Base-by-base conservation (phyloP, 208 protist species). In the Leishmania gerbilli region DNA sequence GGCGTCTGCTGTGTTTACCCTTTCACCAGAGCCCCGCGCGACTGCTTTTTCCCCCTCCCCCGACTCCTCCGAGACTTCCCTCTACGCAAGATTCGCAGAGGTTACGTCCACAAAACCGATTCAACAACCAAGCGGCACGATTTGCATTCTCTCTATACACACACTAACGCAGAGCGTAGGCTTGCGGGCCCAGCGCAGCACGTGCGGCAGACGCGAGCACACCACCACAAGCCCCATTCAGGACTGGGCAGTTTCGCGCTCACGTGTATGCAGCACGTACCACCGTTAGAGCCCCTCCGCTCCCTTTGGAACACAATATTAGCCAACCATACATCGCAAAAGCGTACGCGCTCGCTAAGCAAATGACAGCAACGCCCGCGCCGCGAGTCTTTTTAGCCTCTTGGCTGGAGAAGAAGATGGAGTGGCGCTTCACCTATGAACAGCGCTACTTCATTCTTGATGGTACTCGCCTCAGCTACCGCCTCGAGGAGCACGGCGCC, bases 371-470 rank as follows among this genome's bases (percentile, higher is more conserved):
- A 21, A 62, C 55, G 19, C 77, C 80, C 21, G 11, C 45, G 37
- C 40, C 53, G 40, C 87, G 87, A 24, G 81, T 88, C n/a, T 90
- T 88, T 68, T 51, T 87, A 37, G 76, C 87, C 65, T 87, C 82
- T 1, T 96, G 86, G 85, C 86, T 96, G 37, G 90, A 94, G 51
- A 97, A 97, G 68, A 88, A 95, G 84, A 88, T 91, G 81, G 89
- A 93, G 78, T 97, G 93, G 93, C 86, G 89, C 17, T 90, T 92
- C 79, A 75, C 85, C 65, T 97, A 93, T 88, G 89, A 95, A 71
- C 72, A 72, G 21, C 90, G 93, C 21, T 95, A 88, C 81, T 79
- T 95, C 56, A 79, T 86, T 17, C 87, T 93, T 7, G 87, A 93
- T 62, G 90, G 90, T 65, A 85, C 86, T 24, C 90, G 89, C 21